Conservation (phyloP, 352 stramenopile genomes). For the Blastocystis sp. region DNA sequence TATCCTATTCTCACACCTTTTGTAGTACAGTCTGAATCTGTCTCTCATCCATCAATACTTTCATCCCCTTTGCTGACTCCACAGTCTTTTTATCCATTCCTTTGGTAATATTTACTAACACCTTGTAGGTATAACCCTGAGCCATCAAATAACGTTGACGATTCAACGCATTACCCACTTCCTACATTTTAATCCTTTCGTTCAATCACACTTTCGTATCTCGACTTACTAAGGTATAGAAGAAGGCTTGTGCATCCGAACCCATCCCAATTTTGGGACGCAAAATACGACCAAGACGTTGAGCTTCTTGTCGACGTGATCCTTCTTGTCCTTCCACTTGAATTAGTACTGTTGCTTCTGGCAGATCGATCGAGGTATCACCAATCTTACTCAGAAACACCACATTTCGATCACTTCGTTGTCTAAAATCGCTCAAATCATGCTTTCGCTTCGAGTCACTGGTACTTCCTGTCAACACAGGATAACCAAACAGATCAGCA, state of each 20-base stretch:
- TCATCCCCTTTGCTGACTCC: neutral
- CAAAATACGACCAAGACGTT: constrained; percentile 95
- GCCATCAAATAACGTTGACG: constrained; percentile 97
- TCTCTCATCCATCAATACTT: neutral
- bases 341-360: constrained; percentile 98
- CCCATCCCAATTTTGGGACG: constrained; percentile 88
- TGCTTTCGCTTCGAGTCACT: constrained; percentile 73
- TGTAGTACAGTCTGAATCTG: neutral
- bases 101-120: constrained; percentile 73
- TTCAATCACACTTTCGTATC: constrained; percentile 79
- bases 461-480: constrained; percentile 24
- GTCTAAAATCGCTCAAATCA: constrained; percentile 76
- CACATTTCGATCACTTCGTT: constrained; percentile 74
- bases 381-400: constrained; percentile 87
- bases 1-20: neutral
- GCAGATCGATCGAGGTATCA: constrained; percentile 97
- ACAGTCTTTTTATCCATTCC: constrained; percentile 22
- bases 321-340: constrained; percentile 95
- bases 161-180: constrained; percentile 99
- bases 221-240: constrained; percentile 97
- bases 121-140: constrained; percentile 99
- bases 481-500: constrained; percentile 68
- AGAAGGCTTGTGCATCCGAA: constrained; percentile 97
- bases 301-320: constrained; percentile 94
- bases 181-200: constrained; percentile 63